phyloP scores from a whole-genome alignment of 768 basidiomycete genomes.

The Phaeolepiota aurea region DNA sequence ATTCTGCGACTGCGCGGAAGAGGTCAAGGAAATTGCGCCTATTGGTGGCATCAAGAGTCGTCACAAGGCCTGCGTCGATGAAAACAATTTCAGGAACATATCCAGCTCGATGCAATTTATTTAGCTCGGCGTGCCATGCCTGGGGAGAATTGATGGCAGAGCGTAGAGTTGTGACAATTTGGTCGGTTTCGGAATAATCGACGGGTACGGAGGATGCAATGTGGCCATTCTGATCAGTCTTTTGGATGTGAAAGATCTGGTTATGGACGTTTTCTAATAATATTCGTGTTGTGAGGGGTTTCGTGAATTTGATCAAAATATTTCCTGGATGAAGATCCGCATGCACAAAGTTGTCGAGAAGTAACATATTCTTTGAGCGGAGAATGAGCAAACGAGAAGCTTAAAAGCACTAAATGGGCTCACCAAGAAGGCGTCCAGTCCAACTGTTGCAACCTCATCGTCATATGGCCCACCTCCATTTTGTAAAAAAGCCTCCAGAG shows the following conservation, averaged over 20 bases:
- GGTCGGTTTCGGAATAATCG: constrained; percentile 43
- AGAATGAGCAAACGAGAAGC: background rate
- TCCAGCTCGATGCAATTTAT: constrained; percentile 51
- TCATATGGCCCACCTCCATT: constrained; percentile 94
- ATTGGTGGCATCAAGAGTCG: constrained; percentile 74
- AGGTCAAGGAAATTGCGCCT: constrained; percentile 93
- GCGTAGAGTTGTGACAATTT: constrained; percentile 65
- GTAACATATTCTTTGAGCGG: constrained; percentile 79
- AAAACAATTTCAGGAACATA: constrained; percentile 94
- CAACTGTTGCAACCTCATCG: constrained; percentile 81
- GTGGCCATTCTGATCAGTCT: constrained; percentile 13
- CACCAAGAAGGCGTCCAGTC: constrained; percentile 92
- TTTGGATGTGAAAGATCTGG: constrained; percentile 34
- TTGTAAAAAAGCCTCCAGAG: constrained; percentile 76
- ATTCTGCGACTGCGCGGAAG: constrained; percentile 91
- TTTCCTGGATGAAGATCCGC: constrained; percentile 89
- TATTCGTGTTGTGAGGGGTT: constrained; percentile 64
- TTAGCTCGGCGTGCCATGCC: constrained; percentile 67
- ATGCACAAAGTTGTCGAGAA: constrained; percentile 97
- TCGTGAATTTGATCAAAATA: constrained; percentile 95
- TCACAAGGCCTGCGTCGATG: constrained; percentile 93
- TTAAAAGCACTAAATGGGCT: constrained; percentile 19
- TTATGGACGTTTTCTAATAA: constrained; percentile 54
- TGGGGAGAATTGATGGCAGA: constrained; percentile 45
- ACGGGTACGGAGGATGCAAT: constrained; percentile 19